A percentile compares a stretch with the other conserved stretches of the same genome.
phyloP scores from a whole-genome alignment of 192 early-diverging fungal species.

The Coemansia sp. region DNA sequence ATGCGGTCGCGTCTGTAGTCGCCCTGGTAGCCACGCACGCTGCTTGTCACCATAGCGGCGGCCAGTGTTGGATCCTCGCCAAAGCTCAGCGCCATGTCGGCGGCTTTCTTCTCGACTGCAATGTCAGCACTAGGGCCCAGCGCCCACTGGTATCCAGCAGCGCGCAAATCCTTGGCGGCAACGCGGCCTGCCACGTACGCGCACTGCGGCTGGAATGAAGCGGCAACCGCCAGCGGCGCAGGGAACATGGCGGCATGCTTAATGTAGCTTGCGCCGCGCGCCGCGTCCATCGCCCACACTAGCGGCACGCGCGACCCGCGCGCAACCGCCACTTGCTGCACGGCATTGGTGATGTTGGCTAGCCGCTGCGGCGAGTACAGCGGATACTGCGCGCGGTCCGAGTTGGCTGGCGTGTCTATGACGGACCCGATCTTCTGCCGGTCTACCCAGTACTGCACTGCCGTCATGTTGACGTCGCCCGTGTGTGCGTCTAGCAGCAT shows the following conservation, averaged over 20 bases:
- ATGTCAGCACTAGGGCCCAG: conserved; percentile 62
- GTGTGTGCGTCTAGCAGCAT: conserved; percentile 46
- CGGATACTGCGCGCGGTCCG: conserved; percentile 32
- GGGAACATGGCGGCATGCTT: conserved; percentile 63
- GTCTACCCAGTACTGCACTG: conserved; percentile 58
- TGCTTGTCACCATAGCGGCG: conserved; percentile 52
- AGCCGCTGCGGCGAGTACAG: conserved; percentile 54
- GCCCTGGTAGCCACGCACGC: conserved; percentile 64
- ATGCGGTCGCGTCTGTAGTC: conserved; percentile 65
- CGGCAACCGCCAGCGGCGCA: conserved; percentile 57
- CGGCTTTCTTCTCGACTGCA: conserved; percentile 57
- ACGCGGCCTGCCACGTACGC: conserved; percentile 62
- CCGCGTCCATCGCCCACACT: conserved; percentile 62
- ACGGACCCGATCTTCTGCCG: conserved; percentile 60
- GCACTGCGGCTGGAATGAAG: conserved; percentile 59
- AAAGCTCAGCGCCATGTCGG: conserved; percentile 44
- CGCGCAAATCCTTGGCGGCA: conserved; percentile 62
- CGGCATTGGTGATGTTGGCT: conserved; percentile 51
- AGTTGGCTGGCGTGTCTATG: conserved; percentile 59
- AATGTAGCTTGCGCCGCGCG: conserved; percentile 58
- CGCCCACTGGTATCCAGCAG: conserved; percentile 60
- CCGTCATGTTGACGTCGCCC: conserved; percentile 55
- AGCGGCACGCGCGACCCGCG: conserved; percentile 58
- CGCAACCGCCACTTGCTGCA: conserved; percentile 58
- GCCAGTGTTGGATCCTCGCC: conserved; percentile 62